Conservation (phyloP, 371 early-diverging fungal species). For the Mucor plumbeus region DNA sequence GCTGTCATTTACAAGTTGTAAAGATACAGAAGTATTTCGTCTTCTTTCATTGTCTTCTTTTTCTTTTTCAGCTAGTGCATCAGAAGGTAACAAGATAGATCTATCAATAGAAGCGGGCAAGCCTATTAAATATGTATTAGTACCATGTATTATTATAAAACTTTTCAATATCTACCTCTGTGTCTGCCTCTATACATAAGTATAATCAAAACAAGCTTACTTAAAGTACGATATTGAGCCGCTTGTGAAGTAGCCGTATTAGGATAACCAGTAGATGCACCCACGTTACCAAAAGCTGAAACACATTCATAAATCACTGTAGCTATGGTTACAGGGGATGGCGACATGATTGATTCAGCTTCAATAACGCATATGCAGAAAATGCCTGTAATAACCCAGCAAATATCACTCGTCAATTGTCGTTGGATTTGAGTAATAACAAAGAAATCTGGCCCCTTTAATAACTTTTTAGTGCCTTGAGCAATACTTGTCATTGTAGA, state of each 20-base stretch:
- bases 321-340: conserved; percentile 42
- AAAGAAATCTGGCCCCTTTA: conserved; percentile 47
- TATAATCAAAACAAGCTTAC: conserved; percentile 44
- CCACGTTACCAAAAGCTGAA: conserved; percentile 50
- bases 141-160: background rate
- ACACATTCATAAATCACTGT: conserved; percentile 52
- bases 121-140: conserved; percentile 23
- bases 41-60: conserved; percentile 34
- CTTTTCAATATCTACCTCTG: conserved; percentile 33
- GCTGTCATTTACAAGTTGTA: conserved; percentile 1
- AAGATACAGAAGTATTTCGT: conserved; percentile 29
- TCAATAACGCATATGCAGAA: conserved; percentile 42
- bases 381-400: conserved; percentile 49
- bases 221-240: conserved; percentile 38
- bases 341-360: conserved; percentile 40
- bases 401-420: conserved; percentile 49
- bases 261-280: conserved; percentile 47
- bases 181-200: conserved; percentile 54
- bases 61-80: conserved; percentile 35
- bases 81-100: conserved; percentile 51
- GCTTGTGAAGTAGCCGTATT: conserved; percentile 42
- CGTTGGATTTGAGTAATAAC: conserved; percentile 52
- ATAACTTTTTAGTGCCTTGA: conserved; percentile 36
- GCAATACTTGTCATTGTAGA: conserved; percentile 49
- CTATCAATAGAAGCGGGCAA: conserved; percentile 54